Conservation (phyloP, 495 filamentous ascomycete genomes). For the Aspergillus homomorphus region DNA sequence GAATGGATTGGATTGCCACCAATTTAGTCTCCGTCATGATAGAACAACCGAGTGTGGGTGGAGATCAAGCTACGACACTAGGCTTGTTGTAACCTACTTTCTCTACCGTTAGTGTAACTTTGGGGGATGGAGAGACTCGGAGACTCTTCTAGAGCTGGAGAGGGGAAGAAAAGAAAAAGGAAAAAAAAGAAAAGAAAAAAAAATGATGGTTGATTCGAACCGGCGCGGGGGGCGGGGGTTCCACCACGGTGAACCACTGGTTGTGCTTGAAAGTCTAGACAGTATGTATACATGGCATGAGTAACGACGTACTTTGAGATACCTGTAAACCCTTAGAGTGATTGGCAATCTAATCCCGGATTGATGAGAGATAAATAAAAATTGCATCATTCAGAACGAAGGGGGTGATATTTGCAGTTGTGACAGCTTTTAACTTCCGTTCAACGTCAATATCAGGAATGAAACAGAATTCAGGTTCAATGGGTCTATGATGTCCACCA, state of each 20-base stretch:
- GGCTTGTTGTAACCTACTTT: neutral
- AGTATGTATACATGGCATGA: too few species aligned
- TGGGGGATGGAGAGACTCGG: neutral
- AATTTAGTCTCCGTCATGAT: neutral
- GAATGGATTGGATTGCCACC: neutral
- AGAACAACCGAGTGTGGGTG: neutral
- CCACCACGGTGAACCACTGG: too few species aligned
- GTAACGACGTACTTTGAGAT: too few species aligned
- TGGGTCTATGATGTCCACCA: too few species aligned
- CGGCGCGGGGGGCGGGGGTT: too few species aligned
- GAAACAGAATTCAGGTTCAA: neutral
- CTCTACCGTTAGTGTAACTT: neutral
- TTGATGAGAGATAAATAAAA: too few species aligned
- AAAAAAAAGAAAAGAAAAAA: neutral
- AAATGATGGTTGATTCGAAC: too few species aligned
- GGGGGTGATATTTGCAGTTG: too few species aligned
- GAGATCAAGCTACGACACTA: neutral
- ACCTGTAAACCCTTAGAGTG: neutral
- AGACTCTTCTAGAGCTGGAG: constrained; percentile 3
- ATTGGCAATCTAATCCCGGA: too few species aligned
- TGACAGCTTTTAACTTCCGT: neutral
- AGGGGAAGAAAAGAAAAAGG: neutral
- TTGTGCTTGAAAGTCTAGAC: too few species aligned
- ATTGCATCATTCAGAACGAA: too few species aligned
- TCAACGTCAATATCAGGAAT: neutral